Evolutionary conservation across 2,329 filamentous ascomycete species (phyloP).

Genomic region (Thelonectria olida): DNA sequence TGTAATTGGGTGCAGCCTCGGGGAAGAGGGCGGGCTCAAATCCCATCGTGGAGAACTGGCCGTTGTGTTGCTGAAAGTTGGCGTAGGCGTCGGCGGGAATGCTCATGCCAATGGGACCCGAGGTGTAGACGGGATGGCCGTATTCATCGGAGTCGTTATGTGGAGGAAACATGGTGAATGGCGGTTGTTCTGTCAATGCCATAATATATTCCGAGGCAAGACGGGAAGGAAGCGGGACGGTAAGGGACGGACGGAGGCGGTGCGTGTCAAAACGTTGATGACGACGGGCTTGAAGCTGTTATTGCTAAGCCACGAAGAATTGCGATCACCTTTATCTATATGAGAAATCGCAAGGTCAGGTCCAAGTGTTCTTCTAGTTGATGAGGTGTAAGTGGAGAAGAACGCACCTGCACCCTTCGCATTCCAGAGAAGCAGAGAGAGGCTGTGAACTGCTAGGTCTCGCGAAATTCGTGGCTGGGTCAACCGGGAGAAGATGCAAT

Average conservation of each 20-base stretch:
- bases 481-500: conserved; percentile 2
- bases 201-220: conserved; percentile 33
- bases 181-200: conserved; percentile 41
- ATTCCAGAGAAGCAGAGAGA: conserved; percentile 38
- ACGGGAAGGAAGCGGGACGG: conserved; percentile 13
- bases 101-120: conserved; percentile 57
- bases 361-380: conserved; percentile 8
- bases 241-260: conserved; percentile 11
- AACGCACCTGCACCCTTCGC: conserved; percentile 40
- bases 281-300: conserved; percentile 28
- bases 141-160: conserved; percentile 50
- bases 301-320: conserved; percentile 29
- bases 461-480: conserved; percentile 25
- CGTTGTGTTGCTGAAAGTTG: conserved; percentile 46
- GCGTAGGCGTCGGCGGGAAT: conserved; percentile 58
- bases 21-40: conserved; percentile 60
- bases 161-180: conserved; percentile 41
- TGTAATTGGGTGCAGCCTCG: conserved; percentile 51
- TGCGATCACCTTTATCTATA: conserved; percentile 40
- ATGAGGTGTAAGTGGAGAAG: conserved; percentile 18
- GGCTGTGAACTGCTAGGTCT: conserved; percentile 29
- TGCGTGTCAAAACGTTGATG: conserved; percentile 26
- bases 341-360: conserved; percentile 30
- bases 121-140: conserved; percentile 49
- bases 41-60: conserved; percentile 48